A percentile compares a stretch with the other conserved stretches of the same genome.
These are phyloP conservation scores for Endocarpon pusillum DNA, from an alignment of 495 filamentous ascomycete genomes.

Conservation along the genomic window DNA sequence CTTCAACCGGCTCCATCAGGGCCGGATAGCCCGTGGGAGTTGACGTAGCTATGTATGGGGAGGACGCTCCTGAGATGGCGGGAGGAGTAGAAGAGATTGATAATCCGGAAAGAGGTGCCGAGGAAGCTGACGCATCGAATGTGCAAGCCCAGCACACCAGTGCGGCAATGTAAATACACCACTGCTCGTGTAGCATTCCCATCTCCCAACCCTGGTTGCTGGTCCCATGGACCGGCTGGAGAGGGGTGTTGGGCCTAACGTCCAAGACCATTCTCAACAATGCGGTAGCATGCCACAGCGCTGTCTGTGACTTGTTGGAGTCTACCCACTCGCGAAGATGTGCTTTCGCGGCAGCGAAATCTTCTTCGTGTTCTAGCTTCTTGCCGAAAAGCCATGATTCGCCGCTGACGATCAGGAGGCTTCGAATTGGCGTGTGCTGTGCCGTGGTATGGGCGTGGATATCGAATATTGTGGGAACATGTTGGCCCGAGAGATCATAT, in stretches of 20 bases:
- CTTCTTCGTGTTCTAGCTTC: constrained; percentile 8
- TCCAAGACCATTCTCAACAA: constrained; percentile 5
- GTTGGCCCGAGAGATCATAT: no score
- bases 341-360: constrained; percentile 7
- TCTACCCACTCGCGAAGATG: constrained; percentile 9
- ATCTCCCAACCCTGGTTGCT: no score
- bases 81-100: neutral
- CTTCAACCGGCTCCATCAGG: constrained; percentile 4
- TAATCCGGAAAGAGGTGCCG: neutral
- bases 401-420: constrained; percentile 8
- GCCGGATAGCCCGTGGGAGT: constrained; percentile 4
- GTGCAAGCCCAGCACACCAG: constrained; percentile 13
- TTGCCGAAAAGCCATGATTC: constrained; percentile 13
- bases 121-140: constrained; percentile 2
- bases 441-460: constrained; percentile 7
- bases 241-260: neutral
- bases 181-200: constrained; percentile 9
- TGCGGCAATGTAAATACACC: constrained; percentile 10
- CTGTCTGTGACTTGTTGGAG: constrained; percentile 5
- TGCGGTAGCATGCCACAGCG: constrained; percentile 10
- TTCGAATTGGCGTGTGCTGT: constrained; percentile 7
- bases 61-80: neutral
- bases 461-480: constrained; percentile 4
- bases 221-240: neutral
- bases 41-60: neutral